These are phyloP conservation scores for Emiliania huxleyi DNA, from an alignment of 78 protist genomes.

Conservation along the genomic window DNA sequence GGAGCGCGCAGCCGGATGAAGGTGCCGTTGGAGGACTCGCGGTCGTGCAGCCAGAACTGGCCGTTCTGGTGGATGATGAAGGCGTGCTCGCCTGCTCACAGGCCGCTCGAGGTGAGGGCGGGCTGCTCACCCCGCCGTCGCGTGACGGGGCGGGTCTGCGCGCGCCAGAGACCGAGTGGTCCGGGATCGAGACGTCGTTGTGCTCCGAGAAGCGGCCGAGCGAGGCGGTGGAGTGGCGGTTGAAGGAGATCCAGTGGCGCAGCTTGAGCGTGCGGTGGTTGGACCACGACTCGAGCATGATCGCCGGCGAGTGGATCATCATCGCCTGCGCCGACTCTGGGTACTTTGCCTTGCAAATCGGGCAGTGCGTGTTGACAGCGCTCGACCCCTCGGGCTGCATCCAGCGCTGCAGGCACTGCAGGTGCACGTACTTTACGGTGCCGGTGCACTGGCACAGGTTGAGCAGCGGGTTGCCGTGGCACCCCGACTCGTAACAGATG, in stretches of 20 bases:
- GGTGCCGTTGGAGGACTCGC: constrained; percentile 1
- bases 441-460: background rate
- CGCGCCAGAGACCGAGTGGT: constrained; percentile 12
- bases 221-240: background rate
- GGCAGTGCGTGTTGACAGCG: background rate
- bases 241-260: constrained; percentile 1
- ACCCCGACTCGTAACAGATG: background rate
- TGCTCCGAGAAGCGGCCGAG: background rate
- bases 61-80: background rate
- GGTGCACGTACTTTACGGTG: background rate
- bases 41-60: constrained; percentile 8
- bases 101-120: no score
- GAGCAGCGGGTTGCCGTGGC: background rate
- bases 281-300: constrained; percentile 3
- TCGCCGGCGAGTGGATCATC: background rate
- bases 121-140: no score
- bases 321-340: background rate
- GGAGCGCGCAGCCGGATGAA: constrained; percentile 5
- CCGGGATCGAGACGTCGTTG: constrained; percentile 8
- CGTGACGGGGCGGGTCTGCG: background rate
- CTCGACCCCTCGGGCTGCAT: background rate
- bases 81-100: constrained; percentile 3
- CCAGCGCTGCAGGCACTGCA: background rate
- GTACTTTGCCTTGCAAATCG: background rate
- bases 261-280: background rate